Evolutionary conservation across 2,329 filamentous ascomycete genomes (phyloP).

Genomic region (Pseudogymnoascus sp.): DNA sequence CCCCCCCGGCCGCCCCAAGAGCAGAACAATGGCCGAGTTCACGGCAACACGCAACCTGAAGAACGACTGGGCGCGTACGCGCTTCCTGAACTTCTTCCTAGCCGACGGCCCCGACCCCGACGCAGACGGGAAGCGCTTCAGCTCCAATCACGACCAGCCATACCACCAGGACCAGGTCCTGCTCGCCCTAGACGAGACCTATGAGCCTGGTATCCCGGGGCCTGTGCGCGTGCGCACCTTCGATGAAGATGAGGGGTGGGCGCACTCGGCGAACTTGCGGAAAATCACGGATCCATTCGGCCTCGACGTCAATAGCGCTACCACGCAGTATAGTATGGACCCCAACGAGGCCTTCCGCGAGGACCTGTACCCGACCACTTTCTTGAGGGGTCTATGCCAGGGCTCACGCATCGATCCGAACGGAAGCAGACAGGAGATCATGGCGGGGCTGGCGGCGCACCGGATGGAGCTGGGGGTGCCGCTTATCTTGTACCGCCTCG

Average conservation of each 20-base stretch:
- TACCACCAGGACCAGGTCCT: conserved; percentile 4
- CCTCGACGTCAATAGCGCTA: background rate
- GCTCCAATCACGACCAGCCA: background rate
- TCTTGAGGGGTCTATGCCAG: background rate
- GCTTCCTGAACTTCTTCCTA: background rate
- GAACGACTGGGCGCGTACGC: background rate
- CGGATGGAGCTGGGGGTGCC: background rate
- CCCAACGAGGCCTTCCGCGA: conserved; percentile 1
- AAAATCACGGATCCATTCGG: background rate
- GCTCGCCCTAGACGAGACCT: background rate
- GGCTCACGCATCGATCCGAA: background rate
- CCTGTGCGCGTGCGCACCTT: background rate
- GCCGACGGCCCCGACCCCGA: background rate
- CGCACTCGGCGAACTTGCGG: background rate
- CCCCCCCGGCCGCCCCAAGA: background rate
- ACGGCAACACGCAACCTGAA: background rate
- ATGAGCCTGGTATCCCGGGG: background rate
- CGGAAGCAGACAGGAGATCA: background rate
- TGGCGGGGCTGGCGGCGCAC: background rate
- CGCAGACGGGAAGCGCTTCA: background rate
- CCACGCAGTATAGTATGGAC: conserved; percentile 5
- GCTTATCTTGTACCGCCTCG: background rate
- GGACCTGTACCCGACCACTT: background rate
- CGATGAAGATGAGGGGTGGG: conserved; percentile 2
- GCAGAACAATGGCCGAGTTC: background rate